These are phyloP conservation scores for Aspergillus fructus DNA, from an alignment of 2,329 filamentous ascomycete genomes.

Conservation along the genomic window DNA sequence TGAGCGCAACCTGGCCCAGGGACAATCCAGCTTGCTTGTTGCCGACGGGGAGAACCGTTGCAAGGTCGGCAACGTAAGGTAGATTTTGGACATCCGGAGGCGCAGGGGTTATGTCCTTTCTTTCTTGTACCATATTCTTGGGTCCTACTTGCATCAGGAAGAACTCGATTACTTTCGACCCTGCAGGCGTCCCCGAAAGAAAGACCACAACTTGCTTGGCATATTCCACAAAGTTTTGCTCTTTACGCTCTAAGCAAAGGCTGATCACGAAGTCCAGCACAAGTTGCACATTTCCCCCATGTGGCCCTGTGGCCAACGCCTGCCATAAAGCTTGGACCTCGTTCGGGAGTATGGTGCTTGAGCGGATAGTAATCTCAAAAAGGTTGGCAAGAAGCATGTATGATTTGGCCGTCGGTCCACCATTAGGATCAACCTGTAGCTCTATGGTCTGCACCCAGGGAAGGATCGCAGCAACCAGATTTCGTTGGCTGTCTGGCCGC, in stretches of 20 bases:
- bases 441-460: conserved; percentile 97
- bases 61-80: conserved; percentile 86
- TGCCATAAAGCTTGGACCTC: conserved; percentile 98
- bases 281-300: conserved; percentile 89
- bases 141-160: conserved; percentile 86
- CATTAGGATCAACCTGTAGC: conserved; percentile 85
- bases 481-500: conserved; percentile 78
- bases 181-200: conserved; percentile 78
- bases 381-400: conserved; percentile 95
- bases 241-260: conserved; percentile 85
- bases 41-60: conserved; percentile 75
- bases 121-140: conserved; percentile 93
- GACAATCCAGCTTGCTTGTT: conserved; percentile 93
- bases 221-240: conserved; percentile 97
- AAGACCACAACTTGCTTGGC: conserved; percentile 98
- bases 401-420: conserved; percentile 83
- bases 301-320: conserved; percentile 86
- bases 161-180: conserved; percentile 91
- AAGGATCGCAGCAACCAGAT: conserved; percentile 89
- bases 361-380: conserved; percentile 93
- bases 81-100: conserved; percentile 70
- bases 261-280: conserved; percentile 96
- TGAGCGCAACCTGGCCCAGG: conserved; percentile 86
- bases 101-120: conserved; percentile 66
- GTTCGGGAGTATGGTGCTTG: conserved; percentile 83